Base-by-base conservation (phyloP, 2,329 filamentous ascomycete species). In the Pseudovirgaria hyperparasitica region DNA sequence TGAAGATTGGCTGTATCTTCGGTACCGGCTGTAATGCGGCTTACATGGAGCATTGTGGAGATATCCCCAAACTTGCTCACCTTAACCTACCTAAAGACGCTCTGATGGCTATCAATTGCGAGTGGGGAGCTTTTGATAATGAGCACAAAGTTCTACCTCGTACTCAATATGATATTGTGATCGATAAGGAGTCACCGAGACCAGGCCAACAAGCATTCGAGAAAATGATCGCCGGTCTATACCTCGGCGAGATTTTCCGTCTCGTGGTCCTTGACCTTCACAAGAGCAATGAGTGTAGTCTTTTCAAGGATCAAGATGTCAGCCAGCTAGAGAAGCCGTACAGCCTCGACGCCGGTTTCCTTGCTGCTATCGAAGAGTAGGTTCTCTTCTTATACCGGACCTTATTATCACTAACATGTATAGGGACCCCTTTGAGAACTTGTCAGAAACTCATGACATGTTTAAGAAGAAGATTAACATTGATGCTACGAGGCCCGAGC, bases 1-100 rank as follows among this genome's bases (percentile, higher is more conserved):
- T 94, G 72, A 85, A 76, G 60, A 90, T 96, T 45, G 90, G 90
- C 30, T 94, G 87, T 58, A 98, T 98, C 50, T 98, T 98, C 46
- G 90, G 90, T 43, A 98, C 90, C 9, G 90, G 90, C 33, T 94
- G 90, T 62, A 98, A 98, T 48, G 90, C 87, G 21, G 90, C 90
- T 20, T 98, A 98, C 63, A 92, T 98, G 80, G 90, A 98, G 58
- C 61, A 92, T 46, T 82, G 73, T 38, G 85, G 84, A 38, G 82
- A 78, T 9, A 84, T 98, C 38, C 87, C 86, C 38, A 98, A 98
- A 67, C 72, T 98, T 29, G 82, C 80, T 8, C 75, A 94, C 60
- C 71, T 92, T 66, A 90, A 92, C 46, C 70, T 96, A 19, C 80
- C 85, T 26, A 65, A 82, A 1, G 76, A 90, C 35, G 74, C 74